Conservation (phyloP, 169 alveolate species). For the Plasmodium fragile region DNA sequence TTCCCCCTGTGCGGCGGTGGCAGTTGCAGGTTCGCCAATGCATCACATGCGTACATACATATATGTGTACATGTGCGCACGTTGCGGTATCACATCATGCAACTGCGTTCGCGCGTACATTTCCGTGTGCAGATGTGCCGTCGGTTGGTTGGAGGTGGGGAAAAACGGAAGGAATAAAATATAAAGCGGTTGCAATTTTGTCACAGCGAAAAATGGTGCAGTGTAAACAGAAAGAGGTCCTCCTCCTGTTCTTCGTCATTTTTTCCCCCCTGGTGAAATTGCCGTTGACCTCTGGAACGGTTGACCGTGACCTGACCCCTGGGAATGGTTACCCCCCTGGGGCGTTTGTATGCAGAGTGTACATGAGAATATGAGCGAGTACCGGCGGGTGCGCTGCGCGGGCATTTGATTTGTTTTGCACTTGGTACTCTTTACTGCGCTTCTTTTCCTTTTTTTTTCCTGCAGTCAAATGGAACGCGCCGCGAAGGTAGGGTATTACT, state of each 20-base stretch:
- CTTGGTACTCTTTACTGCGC: background rate
- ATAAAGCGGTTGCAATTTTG: background rate
- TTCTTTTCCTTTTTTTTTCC: background rate
- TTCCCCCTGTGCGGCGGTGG: background rate
- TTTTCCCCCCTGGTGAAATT: background rate
- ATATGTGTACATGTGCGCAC: background rate
- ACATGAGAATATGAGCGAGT: background rate
- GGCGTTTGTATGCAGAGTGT: background rate
- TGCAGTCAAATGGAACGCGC: background rate
- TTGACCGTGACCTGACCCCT: too few relatives aligned
- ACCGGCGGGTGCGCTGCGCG: background rate
- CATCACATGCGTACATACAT: background rate
- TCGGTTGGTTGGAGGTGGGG: background rate
- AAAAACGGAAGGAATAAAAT: background rate
- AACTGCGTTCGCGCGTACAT: background rate
- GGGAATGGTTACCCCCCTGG: background rate
- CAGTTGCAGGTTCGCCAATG: background rate
- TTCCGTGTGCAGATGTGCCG: background rate
- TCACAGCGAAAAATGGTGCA: background rate
- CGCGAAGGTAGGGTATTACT: background rate
- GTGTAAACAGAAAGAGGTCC: background rate
- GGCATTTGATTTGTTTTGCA: background rate
- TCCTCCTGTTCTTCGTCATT: background rate
- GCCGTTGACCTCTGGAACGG: background rate
- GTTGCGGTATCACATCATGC: background rate